Percentiles rank a stretch among this genome's conserved stretches.
Evolutionary conservation across 352 stramenopile genomes (phyloP).

Genomic region (Phytophthora litchii): DNA sequence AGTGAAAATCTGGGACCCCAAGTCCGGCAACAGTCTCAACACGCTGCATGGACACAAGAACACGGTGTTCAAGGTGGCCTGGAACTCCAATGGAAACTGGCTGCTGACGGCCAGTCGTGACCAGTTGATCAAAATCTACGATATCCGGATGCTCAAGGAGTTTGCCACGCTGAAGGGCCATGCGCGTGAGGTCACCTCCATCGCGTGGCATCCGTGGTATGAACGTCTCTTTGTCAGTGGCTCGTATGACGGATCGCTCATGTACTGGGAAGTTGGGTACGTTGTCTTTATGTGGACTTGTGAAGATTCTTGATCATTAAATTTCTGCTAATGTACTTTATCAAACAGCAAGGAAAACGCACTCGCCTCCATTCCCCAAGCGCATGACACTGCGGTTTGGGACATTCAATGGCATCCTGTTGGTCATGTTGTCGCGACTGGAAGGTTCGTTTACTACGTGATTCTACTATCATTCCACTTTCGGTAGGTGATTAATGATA

Average conservation of each 20-base stretch:
- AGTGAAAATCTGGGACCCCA: constrained; percentile 98
- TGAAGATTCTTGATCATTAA: background rate
- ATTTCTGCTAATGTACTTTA: constrained; percentile 13
- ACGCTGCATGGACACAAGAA: constrained; percentile 98
- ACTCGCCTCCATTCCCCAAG: constrained; percentile 86
- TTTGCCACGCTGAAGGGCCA: constrained; percentile 95
- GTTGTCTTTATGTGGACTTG: constrained; percentile 23
- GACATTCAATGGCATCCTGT: constrained; percentile 98
- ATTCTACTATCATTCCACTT: background rate
- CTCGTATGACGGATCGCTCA: constrained; percentile 96
- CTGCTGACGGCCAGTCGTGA: constrained; percentile 96
- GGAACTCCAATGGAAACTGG: constrained; percentile 99
- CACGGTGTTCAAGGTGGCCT: constrained; percentile 97
- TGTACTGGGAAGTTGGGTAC: constrained; percentile 97
- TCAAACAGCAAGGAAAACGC: constrained; percentile 75
- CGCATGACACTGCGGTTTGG: constrained; percentile 98
- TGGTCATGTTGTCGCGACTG: constrained; percentile 95
- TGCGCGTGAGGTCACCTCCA: constrained; percentile 95
- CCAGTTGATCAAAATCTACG: constrained; percentile 98
- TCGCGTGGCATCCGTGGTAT: constrained; percentile 97
- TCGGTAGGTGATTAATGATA: constrained; percentile 2
- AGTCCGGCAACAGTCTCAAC: constrained; percentile 90
- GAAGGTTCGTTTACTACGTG: constrained; percentile 52
- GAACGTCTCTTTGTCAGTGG: constrained; percentile 96
- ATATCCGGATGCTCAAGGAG: constrained; percentile 97